A percentile compares a stretch with the other conserved stretches of the same genome.
phyloP scores from a whole-genome alignment of 139 green algal species.

The Tetradesmus obliquus region DNA sequence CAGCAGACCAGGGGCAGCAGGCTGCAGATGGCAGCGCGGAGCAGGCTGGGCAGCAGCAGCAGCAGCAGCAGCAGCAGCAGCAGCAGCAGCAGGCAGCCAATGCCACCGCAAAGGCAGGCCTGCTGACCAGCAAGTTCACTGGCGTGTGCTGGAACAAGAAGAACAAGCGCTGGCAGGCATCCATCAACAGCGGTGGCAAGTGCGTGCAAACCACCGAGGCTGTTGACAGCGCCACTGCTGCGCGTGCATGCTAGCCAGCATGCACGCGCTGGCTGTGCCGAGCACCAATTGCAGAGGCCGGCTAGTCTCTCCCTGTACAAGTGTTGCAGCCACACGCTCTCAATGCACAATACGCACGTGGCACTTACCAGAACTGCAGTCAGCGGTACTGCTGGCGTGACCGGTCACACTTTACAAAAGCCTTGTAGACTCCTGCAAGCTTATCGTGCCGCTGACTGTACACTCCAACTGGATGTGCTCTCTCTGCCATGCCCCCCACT shows the following conservation, averaged over 20 bases:
- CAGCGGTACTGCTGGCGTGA: no score
- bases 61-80: not conserved
- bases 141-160: conserved; percentile 62
- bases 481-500: no score
- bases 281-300: no score
- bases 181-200: conserved; percentile 66
- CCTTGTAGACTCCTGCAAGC: no score
- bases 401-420: no score
- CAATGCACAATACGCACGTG: no score
- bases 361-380: no score
- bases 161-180: conserved; percentile 75
- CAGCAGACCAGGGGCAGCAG: not conserved
- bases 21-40: not conserved
- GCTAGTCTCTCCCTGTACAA: no score
- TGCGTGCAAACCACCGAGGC: not conserved
- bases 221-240: not conserved
- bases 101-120: conserved; percentile 9
- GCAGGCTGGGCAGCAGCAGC: not conserved
- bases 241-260: not conserved
- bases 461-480: no score
- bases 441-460: no score
- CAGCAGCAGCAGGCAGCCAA: not conserved
- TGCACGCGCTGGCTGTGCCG: not conserved
- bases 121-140: conserved; percentile 30
- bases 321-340: no score